Conservation (phyloP, 306 rosid genomes). For the Cucurbita ficifolia region DNA sequence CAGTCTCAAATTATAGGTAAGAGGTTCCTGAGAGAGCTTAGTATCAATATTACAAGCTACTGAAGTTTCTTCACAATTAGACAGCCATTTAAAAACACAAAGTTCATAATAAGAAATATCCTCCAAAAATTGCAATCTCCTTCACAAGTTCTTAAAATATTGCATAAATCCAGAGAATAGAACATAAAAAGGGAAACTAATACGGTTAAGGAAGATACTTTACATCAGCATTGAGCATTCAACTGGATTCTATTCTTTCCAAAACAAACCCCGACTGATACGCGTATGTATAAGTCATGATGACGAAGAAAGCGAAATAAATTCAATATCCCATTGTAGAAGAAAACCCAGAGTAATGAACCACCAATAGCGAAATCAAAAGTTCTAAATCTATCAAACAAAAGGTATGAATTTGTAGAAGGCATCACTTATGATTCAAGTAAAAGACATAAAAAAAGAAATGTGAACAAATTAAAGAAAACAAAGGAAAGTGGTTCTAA, state of each 20-base stretch:
- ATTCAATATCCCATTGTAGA: slow-evolving; percentile 22
- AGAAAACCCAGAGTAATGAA: slow-evolving; percentile 19
- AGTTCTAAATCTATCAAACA: slow-evolving; percentile 15
- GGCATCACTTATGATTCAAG: slow-evolving; percentile 87
- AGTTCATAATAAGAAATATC: slow-evolving; percentile 1
- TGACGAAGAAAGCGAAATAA: slow-evolving; percentile 10
- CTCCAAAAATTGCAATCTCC: background rate
- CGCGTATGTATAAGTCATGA: background rate
- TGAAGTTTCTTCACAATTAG: background rate
- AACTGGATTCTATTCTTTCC: slow-evolving; percentile 11
- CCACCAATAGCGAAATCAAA: slow-evolving; percentile 17
- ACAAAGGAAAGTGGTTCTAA: slow-evolving; percentile 13
- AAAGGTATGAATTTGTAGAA: slow-evolving; percentile 13
- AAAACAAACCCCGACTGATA: slow-evolving; percentile 2
- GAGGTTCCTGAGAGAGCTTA: background rate
- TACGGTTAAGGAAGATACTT: slow-evolving; percentile 7
- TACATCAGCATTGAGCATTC: slow-evolving; percentile 11
- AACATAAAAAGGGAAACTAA: slow-evolving; percentile 1
- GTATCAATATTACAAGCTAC: background rate
- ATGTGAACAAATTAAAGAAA: slow-evolving; percentile 20
- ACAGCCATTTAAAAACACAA: background rate
- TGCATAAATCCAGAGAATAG: background rate
- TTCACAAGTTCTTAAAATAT: background rate
- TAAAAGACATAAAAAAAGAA: slow-evolving; percentile 41
- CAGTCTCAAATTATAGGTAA: background rate